Base-by-base conservation (phyloP, 495 filamentous ascomycete species). In the Lasiosphaeriaceae sp. region DNA sequence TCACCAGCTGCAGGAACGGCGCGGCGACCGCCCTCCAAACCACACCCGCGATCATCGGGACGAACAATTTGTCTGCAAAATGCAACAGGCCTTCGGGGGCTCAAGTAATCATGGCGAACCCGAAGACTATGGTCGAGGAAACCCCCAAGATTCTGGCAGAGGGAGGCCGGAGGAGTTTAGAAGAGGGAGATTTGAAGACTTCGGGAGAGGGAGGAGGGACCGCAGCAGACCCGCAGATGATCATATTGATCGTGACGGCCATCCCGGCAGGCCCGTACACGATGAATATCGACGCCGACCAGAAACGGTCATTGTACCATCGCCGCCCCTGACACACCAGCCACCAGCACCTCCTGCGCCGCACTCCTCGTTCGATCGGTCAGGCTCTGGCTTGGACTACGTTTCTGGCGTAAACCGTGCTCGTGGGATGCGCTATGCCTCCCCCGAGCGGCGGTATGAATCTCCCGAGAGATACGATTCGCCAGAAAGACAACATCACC, bases 21-120 rank as follows among this genome's bases (percentile, higher is more conserved):
- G 26, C 3, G 9, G 26, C 26, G 26, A 31, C 26, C 26, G 26
- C 26, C 26, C 9, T 31, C 26, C 26, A 9, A 31, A 31, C 26
- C 26, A 31, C 9, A 31, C 4, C 26, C 26, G 26, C 9, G 26
- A 31, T 31, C 26, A 72, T 2, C 68, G 68, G 8, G 85, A 88
- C 62, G 83, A 82, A 53, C 79, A 77, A 21, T 60, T 84, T 8
- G 80, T 84, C 22, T 72, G 78, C 11, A 73, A 78, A 17, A 68
- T 87, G 29, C 82, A 85, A 21, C 19, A 59, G 55, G 69, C 71
- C 1, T 72, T 79, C 14, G 70, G 73, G 51, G 59, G 75, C 0
- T 73, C 75, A 17, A 74, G 75, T 5, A 70, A 74, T 50, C 68
- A 65, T 39, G 69, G 72, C 45, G 71, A 75, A 53, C 60, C 73